phyloP scores from a whole-genome alignment of 495 filamentous ascomycete species.

The Parathielavia hyrcaniae region DNA sequence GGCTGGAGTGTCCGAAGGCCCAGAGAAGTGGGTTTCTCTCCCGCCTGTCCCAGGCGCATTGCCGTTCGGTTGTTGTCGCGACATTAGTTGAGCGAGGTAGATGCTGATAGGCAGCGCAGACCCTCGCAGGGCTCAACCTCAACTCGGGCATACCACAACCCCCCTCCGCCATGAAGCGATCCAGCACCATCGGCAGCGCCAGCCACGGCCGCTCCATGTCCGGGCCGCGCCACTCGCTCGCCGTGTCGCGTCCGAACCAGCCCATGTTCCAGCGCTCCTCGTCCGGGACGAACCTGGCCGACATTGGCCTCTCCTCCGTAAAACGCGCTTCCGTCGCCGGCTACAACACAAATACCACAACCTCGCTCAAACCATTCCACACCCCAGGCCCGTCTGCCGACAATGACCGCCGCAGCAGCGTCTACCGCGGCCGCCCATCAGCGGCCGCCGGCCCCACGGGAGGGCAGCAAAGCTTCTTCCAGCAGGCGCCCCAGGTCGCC shows the following conservation, averaged over 20 bases:
- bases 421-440: constrained; percentile 63
- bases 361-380: constrained; percentile 50
- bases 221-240: constrained; percentile 79
- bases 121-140: constrained; percentile 68
- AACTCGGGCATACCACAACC: constrained; percentile 82
- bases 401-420: constrained; percentile 72
- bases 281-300: constrained; percentile 65
- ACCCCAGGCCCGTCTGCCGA: constrained; percentile 43
- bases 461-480: constrained; percentile 85
- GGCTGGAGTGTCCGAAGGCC: constrained; percentile 68
- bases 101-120: constrained; percentile 43
- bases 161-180: constrained; percentile 91
- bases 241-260: constrained; percentile 70
- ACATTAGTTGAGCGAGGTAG: no score
- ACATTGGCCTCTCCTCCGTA: constrained; percentile 74
- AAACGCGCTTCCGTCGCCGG: constrained; percentile 75
- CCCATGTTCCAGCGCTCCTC: constrained; percentile 79
- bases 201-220: constrained; percentile 72
- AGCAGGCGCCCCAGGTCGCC: constrained; percentile 68
- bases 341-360: constrained; percentile 60
- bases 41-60: background rate
- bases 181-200: constrained; percentile 68
- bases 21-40: constrained; percentile 56
- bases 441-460: constrained; percentile 48
- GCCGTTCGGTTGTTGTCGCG: background rate